Conservation (phyloP, 1,284 basidiomycete genomes). For the Phylloboletellus chloephorus region DNA sequence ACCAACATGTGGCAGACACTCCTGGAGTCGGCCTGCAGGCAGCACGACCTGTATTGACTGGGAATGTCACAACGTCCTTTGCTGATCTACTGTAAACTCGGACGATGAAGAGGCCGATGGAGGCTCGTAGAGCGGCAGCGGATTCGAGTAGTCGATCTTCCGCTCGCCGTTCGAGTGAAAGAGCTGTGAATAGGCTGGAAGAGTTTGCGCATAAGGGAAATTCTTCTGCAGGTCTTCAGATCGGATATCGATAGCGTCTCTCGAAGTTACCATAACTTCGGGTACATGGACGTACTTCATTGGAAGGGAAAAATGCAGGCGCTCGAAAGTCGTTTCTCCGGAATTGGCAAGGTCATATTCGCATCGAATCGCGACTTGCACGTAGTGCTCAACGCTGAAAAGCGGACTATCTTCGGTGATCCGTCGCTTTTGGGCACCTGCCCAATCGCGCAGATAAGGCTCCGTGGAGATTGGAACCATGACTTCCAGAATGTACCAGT, state of each 20-base stretch:
- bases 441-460: slow-evolving; percentile 38
- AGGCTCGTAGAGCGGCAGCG: slow-evolving; percentile 58
- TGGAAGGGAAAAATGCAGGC: slow-evolving; percentile 47
- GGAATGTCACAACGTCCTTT: slow-evolving; percentile 9
- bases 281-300: slow-evolving; percentile 43
- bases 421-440: slow-evolving; percentile 39
- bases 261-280: slow-evolving; percentile 27
- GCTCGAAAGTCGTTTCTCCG: slow-evolving; percentile 31
- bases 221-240: slow-evolving; percentile 15
- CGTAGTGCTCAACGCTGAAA: slow-evolving; percentile 51
- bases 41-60: neutral
- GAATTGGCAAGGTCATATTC: slow-evolving; percentile 46
- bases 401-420: slow-evolving; percentile 49
- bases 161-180: slow-evolving; percentile 67
- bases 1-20: too few species aligned
- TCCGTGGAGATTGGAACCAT: slow-evolving; percentile 42
- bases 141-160: slow-evolving; percentile 60
- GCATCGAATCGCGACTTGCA: slow-evolving; percentile 49
- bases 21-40: too few species aligned
- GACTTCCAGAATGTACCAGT: slow-evolving; percentile 63
- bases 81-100: slow-evolving; percentile 4
- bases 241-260: slow-evolving; percentile 6
- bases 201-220: slow-evolving; percentile 35
- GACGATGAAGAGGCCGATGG: slow-evolving; percentile 7
- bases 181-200: slow-evolving; percentile 73